Conservation (phyloP, 1,139 yeast genomes). For the Magnusiomyces tetraspermus region DNA sequence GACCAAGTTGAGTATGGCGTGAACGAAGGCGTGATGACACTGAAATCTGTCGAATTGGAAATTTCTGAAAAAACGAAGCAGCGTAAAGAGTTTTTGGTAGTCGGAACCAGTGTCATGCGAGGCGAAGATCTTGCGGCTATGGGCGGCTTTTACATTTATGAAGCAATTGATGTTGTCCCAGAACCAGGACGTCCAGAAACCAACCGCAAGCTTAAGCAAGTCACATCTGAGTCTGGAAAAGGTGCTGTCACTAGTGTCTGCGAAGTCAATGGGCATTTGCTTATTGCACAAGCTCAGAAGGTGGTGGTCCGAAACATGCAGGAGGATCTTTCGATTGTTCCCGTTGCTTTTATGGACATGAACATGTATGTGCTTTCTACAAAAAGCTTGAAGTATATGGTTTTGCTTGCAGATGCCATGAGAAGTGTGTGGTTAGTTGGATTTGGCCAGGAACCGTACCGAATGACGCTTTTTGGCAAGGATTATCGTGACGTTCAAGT, state of each 20-base stretch:
- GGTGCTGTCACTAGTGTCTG: constrained; percentile 79
- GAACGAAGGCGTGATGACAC: constrained; percentile 54
- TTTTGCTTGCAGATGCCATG: constrained; percentile 70
- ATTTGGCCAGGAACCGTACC: constrained; percentile 85
- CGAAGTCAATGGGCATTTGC: constrained; percentile 75
- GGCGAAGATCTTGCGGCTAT: constrained; percentile 77
- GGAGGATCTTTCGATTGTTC: constrained; percentile 70
- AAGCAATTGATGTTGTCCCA: constrained; percentile 76
- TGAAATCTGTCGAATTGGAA: constrained; percentile 53
- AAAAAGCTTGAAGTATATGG: constrained; percentile 71
- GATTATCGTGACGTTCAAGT: constrained; percentile 59
- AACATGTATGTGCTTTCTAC: constrained; percentile 71
- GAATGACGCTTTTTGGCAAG: constrained; percentile 72
- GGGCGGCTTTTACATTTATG: constrained; percentile 69
- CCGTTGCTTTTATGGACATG: constrained; percentile 88
- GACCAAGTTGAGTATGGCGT: constrained; percentile 59
- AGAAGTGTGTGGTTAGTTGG: constrained; percentile 80
- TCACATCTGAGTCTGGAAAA: constrained; percentile 66
- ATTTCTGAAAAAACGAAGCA: constrained; percentile 44
- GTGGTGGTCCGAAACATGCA: constrained; percentile 67
- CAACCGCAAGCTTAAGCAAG: constrained; percentile 63
- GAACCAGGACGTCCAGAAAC: constrained; percentile 86
- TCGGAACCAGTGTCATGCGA: constrained; percentile 70
- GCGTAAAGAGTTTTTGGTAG: constrained; percentile 59
- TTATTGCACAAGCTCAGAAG: constrained; percentile 85